Base-by-base conservation (phyloP, 495 filamentous ascomycete genomes). In the Annulohypoxylon nitens region DNA sequence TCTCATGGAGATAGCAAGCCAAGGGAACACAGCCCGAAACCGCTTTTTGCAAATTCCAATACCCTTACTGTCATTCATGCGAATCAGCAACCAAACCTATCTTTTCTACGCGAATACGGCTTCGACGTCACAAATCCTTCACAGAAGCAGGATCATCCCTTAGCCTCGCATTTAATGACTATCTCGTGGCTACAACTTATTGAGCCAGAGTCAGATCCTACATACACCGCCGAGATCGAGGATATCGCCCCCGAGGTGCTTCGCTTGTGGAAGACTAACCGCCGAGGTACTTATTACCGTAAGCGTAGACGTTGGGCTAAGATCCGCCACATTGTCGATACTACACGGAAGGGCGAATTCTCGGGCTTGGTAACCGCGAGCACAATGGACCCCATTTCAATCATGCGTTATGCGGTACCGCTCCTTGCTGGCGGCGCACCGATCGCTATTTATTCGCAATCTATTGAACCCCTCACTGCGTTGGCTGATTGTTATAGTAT, bases 111-210 rank as follows among this genome's bases (percentile, higher is more conserved):
- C 77, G 94, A 97, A 83, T 98, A 97, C 80, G 85, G 85, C 71
- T 98, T 90, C 80, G 93, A 97, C 75, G 80, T 83, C 53, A 89
- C 88, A 64, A 86, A 86, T 53, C 91, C 93, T 2, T 83, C 86
- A 50, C 85, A 89, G 60, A 75, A 81, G 3, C 45, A 78, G 5
- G 64, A 80, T 3, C 97, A 99, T 75, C 96, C 96, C 0, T 88
- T 99, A 4, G 85, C 89, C 81, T 89, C 86, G 16, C 91, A 95
- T 78, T 89, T 99, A 25, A 92, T 93, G 77, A 88, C 90, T 0
- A 82, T 97, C 43, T 93, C 92, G 47, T 98, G 94, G 94, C 86
- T 99, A 1, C 94, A 97, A 81, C 86, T 99, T 16, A 80, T 97
- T 18, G 85, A 91, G 45, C 96, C 96, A 0, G 78, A 86, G 30